Evolutionary conservation across 352 stramenopile species (phyloP).

Genomic region (Globisporangium spinosum): DNA sequence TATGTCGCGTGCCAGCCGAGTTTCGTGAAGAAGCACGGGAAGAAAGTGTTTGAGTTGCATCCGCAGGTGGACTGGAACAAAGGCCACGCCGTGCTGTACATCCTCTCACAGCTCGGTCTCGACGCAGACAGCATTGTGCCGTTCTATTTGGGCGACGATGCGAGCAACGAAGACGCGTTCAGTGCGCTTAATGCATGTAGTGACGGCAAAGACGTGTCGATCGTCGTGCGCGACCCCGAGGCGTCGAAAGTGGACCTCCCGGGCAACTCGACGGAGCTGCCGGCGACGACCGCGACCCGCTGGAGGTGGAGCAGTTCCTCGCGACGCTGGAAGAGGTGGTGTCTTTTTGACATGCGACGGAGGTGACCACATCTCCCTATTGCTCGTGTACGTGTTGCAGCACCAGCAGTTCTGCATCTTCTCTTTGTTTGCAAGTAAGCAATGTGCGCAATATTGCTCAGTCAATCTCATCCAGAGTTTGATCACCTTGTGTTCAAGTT

Average conservation of each 20-base stretch:
- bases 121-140: constrained; percentile 63
- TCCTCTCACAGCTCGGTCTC: constrained; percentile 53
- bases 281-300: constrained; percentile 47
- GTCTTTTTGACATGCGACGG: constrained; percentile 5
- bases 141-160: constrained; percentile 83
- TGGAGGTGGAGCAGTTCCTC: constrained; percentile 57
- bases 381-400: not conserved
- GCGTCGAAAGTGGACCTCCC: constrained; percentile 43
- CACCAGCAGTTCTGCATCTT: not conserved
- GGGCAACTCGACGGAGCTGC: constrained; percentile 40
- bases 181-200: constrained; percentile 43
- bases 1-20: constrained; percentile 50
- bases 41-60: constrained; percentile 79
- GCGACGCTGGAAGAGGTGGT: constrained; percentile 34
- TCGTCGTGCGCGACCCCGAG: constrained; percentile 58
- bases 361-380: not conserved
- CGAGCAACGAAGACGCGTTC: constrained; percentile 76
- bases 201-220: constrained; percentile 48
- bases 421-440: not conserved
- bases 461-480: not conserved
- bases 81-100: constrained; percentile 64
- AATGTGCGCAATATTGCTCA: not conserved
- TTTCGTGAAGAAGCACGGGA: constrained; percentile 64
- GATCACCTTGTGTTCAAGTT: not conserved
- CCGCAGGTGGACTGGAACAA: constrained; percentile 83